Base-by-base conservation (phyloP, 2,329 filamentous ascomycete genomes). In the Coniochaeta sp. region DNA sequence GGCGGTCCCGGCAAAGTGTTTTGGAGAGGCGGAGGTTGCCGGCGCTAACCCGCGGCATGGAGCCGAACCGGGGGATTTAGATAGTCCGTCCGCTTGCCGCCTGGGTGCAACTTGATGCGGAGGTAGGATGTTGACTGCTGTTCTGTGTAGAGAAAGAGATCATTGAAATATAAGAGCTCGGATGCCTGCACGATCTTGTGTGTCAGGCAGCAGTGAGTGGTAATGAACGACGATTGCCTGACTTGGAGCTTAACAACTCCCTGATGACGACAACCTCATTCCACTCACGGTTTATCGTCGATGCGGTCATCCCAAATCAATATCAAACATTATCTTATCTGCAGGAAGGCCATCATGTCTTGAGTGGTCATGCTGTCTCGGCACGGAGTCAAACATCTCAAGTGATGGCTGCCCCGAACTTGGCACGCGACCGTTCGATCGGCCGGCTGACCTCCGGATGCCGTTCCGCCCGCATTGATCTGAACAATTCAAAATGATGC, bases 401-500 rank as follows among this genome's bases (percentile, higher is more conserved):
- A 5, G 5, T 52, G 22, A 52, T 30, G 47, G 47, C 42, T n/a
- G 22, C 17, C 47, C 47, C 14, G 30, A 14, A 6, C 7, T 10
- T 28, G 47, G 47, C 47, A 52, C 47, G 47, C 19, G 47, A 52
- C 47, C 26, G 14, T 52, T 26, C 24, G 14, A 52, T 52, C 47
- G 47, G 47, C 47, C 47, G 47, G 47, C 47, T 52, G 47, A 52
- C 47, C 47, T 52, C 47, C 47, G 47, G 47, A 52, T 52, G 47
- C 22, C 14, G 26, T 30, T 28, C 47, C 47, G 47, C 26, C 26
- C 47, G 16, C 47, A 26, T 30, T 50, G 44, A 26, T 50, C 44
- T 50, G 44, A 30, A 26, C 22, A n/a, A n/a, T 30, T 26, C 8
- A 9, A 17, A 14, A 7, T 28, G n/a, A n/a, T 52, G 47, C 47